Conservation (phyloP, 192 early-diverging fungal species). For the Backusella australiensis region DNA sequence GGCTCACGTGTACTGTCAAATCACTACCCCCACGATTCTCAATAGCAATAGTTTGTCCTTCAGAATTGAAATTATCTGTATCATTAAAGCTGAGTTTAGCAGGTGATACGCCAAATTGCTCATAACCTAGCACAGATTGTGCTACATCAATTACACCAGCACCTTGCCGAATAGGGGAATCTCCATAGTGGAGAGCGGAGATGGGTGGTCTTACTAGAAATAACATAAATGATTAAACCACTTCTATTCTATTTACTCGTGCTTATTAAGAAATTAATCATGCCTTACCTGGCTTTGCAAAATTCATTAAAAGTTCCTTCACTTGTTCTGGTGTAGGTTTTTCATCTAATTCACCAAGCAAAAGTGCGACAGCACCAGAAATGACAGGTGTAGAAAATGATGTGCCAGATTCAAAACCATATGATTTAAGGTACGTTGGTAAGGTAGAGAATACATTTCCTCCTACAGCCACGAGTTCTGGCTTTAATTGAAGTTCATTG, state of each 20-base stretch:
- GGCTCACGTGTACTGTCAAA: conserved; percentile 31
- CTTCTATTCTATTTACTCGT: not conserved
- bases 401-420: conserved; percentile 48
- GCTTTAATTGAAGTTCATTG: conserved; percentile 60
- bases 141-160: conserved; percentile 49
- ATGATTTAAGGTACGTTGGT: conserved; percentile 37
- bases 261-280: not conserved
- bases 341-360: conserved; percentile 24
- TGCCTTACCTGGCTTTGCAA: conserved; percentile 23
- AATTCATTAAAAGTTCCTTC: conserved; percentile 27
- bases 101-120: conserved; percentile 32
- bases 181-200: conserved; percentile 10
- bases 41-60: conserved; percentile 29
- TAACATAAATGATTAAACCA: not conserved
- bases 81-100: conserved; percentile 49
- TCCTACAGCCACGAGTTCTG: conserved; percentile 51
- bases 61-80: conserved; percentile 27
- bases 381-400: conserved; percentile 57
- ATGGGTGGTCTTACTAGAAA: conserved; percentile 12
- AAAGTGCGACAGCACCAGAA: conserved; percentile 44
- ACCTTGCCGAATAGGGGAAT: conserved; percentile 42
- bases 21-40: conserved; percentile 32
- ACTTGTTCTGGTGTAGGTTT: conserved; percentile 7
- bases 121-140: conserved; percentile 32
- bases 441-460: conserved; percentile 51